Evolutionary conservation across 768 basidiomycete species (phyloP).

Genomic region (Panaeolus papilionaceus): DNA sequence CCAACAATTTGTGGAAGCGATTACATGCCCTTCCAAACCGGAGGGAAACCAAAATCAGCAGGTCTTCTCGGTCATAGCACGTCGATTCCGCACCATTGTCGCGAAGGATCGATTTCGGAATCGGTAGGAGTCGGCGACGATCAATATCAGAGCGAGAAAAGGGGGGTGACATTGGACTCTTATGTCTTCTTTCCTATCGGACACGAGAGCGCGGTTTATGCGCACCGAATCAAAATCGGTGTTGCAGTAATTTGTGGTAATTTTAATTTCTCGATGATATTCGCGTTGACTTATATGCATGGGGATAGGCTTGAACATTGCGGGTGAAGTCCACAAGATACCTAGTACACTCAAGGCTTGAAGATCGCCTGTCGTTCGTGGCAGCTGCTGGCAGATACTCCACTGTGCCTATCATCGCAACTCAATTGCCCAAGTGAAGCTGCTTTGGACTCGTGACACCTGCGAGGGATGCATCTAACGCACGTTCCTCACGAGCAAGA

Average conservation of each 20-base stretch:
- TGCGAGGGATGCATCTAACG: background rate
- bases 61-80: background rate
- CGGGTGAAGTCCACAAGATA: background rate
- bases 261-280: background rate
- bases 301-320: background rate
- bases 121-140: background rate
- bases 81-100: background rate
- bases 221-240: background rate
- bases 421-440: background rate
- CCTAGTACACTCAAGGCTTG: background rate
- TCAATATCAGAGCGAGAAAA: background rate
- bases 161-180: background rate
- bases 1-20: background rate
- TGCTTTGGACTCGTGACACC: background rate
- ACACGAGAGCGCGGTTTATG: background rate
- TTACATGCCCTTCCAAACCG: background rate
- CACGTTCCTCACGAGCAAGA: background rate
- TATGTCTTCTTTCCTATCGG: background rate
- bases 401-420: background rate
- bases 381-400: conserved; percentile 2
- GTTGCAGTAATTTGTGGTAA: background rate
- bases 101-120: conserved; percentile 1
- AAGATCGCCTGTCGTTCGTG: background rate
- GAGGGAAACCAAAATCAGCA: background rate
- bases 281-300: background rate